phyloP scores from a whole-genome alignment of 2,329 filamentous ascomycete genomes.

The Aspergillus udagawae region DNA sequence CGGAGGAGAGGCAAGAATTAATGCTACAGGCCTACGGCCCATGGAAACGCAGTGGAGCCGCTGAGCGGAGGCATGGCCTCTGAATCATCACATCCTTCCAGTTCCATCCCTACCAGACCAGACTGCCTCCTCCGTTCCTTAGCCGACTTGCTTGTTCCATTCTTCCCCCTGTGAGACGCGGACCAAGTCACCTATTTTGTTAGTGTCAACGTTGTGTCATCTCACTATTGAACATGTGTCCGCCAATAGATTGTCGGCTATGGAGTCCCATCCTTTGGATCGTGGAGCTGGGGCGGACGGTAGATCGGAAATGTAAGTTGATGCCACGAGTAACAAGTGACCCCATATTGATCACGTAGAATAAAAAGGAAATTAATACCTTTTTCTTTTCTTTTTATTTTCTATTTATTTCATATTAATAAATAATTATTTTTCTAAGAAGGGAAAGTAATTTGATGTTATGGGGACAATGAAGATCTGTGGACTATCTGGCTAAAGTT shows the following conservation, averaged over 20 bases:
- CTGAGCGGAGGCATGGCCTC: constrained; percentile 14
- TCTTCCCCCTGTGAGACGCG: constrained; percentile 2
- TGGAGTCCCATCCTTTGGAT: constrained; percentile 18
- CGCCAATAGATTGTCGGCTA: neutral
- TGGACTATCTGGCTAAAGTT: constrained; percentile 1
- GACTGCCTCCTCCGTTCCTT: constrained; percentile 13
- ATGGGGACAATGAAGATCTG: neutral
- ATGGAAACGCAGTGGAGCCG: constrained; percentile 7
- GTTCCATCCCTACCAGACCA: constrained; percentile 4
- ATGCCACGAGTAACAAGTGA: neutral
- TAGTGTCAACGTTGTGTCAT: constrained; percentile 40
- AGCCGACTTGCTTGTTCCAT: constrained; percentile 11
- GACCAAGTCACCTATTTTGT: constrained; percentile 24
- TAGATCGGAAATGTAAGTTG: constrained; percentile 24
- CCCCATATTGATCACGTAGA: neutral
- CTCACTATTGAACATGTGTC: constrained; percentile 29
- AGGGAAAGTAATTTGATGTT: neutral
- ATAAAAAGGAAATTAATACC: neutral
- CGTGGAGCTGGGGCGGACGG: constrained; percentile 35
- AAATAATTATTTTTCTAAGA: neutral
- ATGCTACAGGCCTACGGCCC: too few relatives aligned
- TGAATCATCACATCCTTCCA: constrained; percentile 13
- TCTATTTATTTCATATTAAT: constrained; percentile 1
- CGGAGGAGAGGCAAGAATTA: neutral
- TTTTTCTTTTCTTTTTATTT: neutral